A percentile compares a stretch with the other conserved stretches of the same genome.
phyloP scores from a whole-genome alignment of 2,329 filamentous ascomycete genomes.

The Macrophomina pseudophaseolina region DNA sequence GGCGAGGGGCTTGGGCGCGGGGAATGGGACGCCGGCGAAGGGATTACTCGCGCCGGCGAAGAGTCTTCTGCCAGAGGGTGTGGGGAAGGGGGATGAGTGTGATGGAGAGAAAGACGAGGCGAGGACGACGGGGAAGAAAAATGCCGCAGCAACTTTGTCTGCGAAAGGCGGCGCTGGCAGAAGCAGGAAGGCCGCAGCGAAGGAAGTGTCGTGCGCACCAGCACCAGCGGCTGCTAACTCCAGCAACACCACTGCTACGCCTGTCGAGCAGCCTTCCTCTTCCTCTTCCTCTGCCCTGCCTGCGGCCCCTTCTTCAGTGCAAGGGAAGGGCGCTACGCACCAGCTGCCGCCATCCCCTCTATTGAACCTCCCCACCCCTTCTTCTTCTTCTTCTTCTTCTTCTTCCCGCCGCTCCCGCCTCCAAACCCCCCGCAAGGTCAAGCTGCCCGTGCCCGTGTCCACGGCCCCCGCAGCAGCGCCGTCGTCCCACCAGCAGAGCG shows the following conservation, averaged over 20 bases:
- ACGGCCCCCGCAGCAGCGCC: background rate
- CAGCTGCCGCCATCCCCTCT: background rate
- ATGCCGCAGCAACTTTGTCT: background rate
- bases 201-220: background rate
- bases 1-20: constrained; percentile 39
- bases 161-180: background rate
- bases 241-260: background rate
- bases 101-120: background rate
- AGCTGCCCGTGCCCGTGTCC: constrained; percentile 35
- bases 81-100: background rate
- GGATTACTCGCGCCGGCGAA: constrained; percentile 31
- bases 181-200: background rate
- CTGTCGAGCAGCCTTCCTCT: background rate
- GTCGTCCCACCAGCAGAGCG: background rate
- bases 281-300: background rate
- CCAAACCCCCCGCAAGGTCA: constrained; percentile 42
- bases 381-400: background rate
- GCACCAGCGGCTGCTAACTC: background rate
- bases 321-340: no score
- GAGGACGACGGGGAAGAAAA: background rate
- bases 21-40: constrained; percentile 47
- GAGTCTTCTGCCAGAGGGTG: constrained; percentile 34
- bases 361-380: background rate
- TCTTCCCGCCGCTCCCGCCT: constrained; percentile 32
- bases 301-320: background rate